A percentile compares a stretch with the other conserved stretches of the same genome.
Evolutionary conservation across 2,329 filamentous ascomycete species (phyloP).

Genomic region (Aaosphaeria arxii): DNA sequence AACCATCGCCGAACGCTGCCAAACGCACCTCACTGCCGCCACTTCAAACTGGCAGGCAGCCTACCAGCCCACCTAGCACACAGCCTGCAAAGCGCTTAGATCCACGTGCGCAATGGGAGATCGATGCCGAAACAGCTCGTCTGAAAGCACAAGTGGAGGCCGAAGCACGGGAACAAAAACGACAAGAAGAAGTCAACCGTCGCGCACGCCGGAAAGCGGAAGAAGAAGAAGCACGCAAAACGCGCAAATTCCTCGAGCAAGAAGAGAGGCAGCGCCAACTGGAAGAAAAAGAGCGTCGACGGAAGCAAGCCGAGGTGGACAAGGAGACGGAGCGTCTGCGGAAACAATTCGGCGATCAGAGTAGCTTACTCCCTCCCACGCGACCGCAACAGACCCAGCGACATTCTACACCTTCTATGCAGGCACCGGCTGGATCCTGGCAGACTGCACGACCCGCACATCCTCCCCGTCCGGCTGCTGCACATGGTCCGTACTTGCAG

Average conservation of each 20-base stretch:
- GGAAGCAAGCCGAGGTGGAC: conserved; percentile 55
- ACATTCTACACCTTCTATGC: conserved; percentile 9
- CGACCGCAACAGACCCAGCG: conserved; percentile 11
- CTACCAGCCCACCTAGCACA: neutral
- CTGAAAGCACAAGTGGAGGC: conserved; percentile 43
- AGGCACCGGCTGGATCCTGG: conserved; percentile 2
- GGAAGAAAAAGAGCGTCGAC: conserved; percentile 59
- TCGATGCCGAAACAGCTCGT: conserved; percentile 49
- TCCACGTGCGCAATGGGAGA: conserved; percentile 52
- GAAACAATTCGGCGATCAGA: conserved; percentile 59
- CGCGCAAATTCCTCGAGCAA: conserved; percentile 29
- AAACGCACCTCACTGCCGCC: conserved; percentile 28
- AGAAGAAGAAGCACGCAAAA: conserved; percentile 50
- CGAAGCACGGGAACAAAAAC: conserved; percentile 48
- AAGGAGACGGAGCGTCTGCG: conserved; percentile 75
- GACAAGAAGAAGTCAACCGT: conserved; percentile 41
- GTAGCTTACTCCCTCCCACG: conserved; percentile 19
- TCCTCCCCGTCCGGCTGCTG: conserved; percentile 1
- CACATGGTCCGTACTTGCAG: conserved; percentile 30
- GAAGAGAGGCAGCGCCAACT: conserved; percentile 60
- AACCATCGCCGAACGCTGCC: conserved; percentile 10
- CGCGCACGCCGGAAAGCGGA: conserved; percentile 58
- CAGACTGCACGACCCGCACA: conserved; percentile 11
- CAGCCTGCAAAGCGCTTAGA: conserved; percentile 36
- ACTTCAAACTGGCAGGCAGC: conserved; percentile 17